Evolutionary conservation across 129 eudicot species (phyloP), one percentile per base, ranked within the genome.

Genomic region (Scalesia atractyloides): DNA sequence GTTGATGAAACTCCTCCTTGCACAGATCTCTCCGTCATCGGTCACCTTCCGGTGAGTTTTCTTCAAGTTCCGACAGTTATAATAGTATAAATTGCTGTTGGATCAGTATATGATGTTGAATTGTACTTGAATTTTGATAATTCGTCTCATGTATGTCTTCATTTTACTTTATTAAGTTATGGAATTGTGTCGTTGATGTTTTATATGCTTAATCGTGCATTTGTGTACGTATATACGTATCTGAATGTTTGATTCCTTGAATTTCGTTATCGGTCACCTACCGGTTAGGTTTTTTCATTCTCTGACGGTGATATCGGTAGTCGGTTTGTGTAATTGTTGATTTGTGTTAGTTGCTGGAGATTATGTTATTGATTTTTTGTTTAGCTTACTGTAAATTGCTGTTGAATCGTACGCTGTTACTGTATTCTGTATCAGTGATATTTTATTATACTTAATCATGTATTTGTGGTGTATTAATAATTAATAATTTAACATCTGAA

Each of bases 1-100:
- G 92, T 85, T 24, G 91, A 87, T 13, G 96, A 88, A 52, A 86
- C 92, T 73, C 97, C 98, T 41, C 98, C 98, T 6, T 66, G 73
- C 69, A 73, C 54, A 20, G 82, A 94, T 67, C 95, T 94, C 46
- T 41, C 46, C 12, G 46, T 41, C 46, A 41, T 41, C 46, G 46
- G 46, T 41, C 10, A 41, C 46, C 46, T 41, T 41, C 46, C 46
- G 46, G 46, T 41, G 8, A 7, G 46, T 41, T 41, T 7, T 5
- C 8, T 41, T 30, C 34, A 33, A 33, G 64, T 12, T 71, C 47
- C 8, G 20, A 20, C 43, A 39, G 33, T 57, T 19, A 30, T 18
- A 48, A 1, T 30, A 30, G 34, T 2, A 1, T 30, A 30, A 30
- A 3, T 54, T 57, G n/a, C 9, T 20, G 43, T 19, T 22, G 7